Evolutionary conservation across 495 filamentous ascomycete genomes (phyloP).

Genomic region (Podospora didyma): DNA sequence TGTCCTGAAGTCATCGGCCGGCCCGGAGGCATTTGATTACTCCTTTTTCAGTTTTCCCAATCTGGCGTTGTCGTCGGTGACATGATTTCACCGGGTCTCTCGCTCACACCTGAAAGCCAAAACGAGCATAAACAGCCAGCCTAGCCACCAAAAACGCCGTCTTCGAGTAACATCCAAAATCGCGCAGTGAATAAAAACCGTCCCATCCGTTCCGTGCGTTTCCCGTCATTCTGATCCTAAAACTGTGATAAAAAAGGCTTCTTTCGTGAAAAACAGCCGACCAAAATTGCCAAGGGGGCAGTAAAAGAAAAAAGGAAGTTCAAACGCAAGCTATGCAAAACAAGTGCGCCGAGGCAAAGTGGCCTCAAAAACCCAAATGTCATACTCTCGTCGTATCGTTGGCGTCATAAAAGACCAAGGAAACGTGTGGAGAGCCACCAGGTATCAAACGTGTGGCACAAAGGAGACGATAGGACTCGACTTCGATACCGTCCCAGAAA

Average conservation of each 20-base stretch:
- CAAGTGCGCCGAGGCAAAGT: not conserved
- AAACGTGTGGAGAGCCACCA: not conserved
- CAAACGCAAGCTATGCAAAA: not conserved
- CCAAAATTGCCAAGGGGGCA: not conserved
- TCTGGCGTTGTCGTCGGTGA: no score
- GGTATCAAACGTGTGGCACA: constrained; percentile 1
- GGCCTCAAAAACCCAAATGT: constrained; percentile 4
- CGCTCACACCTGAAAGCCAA: no score
- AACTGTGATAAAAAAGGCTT: not conserved
- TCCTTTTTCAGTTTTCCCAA: no score
- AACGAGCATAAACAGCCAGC: not conserved
- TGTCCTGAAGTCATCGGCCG: no score
- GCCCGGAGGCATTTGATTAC: no score
- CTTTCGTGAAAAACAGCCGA: not conserved
- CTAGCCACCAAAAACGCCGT: constrained; percentile 1
- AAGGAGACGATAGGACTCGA: not conserved
- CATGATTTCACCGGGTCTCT: no score
- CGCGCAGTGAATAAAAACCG: not conserved
- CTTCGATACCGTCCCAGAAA: not conserved
- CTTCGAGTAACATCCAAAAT: not conserved
- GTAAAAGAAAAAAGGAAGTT: constrained; percentile 4
- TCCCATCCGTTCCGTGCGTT: constrained; percentile 1
- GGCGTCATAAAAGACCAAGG: constrained; percentile 2
- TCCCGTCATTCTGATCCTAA: not conserved
- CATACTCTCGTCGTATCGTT: constrained; percentile 20